Evolutionary conservation across 169 alveolate genomes (phyloP).

Genomic region (Plasmodium reichenowi): DNA sequence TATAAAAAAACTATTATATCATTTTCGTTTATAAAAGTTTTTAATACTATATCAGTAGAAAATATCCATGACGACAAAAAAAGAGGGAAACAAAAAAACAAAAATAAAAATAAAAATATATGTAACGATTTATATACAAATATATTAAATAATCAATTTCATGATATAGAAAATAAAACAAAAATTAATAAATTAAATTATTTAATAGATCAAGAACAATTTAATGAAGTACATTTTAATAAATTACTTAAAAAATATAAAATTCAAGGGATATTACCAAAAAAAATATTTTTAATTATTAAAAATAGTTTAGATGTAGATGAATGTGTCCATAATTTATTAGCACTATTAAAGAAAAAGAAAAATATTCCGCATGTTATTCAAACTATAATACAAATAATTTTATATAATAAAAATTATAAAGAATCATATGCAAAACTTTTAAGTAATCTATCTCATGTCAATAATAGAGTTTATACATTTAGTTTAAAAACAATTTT

Average conservation of each 20-base stretch:
- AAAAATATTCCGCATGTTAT: conserved; percentile 69
- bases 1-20: conserved; percentile 27
- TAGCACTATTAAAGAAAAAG: conserved; percentile 51
- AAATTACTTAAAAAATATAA: conserved; percentile 53
- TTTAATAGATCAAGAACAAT: conserved; percentile 34
- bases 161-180: neutral
- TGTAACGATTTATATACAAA: neutral
- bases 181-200: conserved; percentile 44
- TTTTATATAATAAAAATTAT: conserved; percentile 63
- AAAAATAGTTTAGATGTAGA: conserved; percentile 60
- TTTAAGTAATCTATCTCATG: conserved; percentile 32
- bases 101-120: neutral
- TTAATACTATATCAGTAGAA: conserved; percentile 8
- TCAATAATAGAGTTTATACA: conserved; percentile 56
- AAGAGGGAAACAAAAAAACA: neutral
- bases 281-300: conserved; percentile 62
- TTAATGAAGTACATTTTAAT: conserved; percentile 26
- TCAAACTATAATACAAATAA: conserved; percentile 59
- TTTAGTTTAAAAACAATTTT: conserved; percentile 72
- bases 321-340: conserved; percentile 69
- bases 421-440: conserved; percentile 56
- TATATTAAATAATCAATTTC: neutral
- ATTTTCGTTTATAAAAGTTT: conserved; percentile 28
- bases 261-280: conserved; percentile 70
- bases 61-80: neutral